Evolutionary conservation across 2,329 filamentous ascomycete species (phyloP), one percentile per base, ranked within the genome.

Genomic region (Colletotrichum acutatum): DNA sequence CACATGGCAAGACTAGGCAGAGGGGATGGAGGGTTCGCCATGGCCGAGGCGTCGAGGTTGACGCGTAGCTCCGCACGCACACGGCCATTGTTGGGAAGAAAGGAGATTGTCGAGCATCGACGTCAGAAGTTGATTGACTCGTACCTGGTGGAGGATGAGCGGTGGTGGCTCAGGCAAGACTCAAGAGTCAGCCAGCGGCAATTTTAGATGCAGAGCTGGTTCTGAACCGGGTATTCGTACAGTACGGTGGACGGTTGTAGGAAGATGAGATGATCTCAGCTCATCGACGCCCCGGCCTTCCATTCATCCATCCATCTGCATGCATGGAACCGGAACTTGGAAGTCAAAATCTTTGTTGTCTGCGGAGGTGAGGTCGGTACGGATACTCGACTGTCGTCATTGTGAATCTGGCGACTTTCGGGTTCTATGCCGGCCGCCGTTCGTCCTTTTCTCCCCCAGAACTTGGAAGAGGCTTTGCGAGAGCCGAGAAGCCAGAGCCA

Each of bases 41-140:
- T 66, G 62, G 59, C 58, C 68, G 68, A 74, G 68, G 57, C 62
- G 71, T 68, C 57, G 58, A 30, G 22, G 57, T 67, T 63, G 42
- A 74, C 58, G 62, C 42, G 57, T 72, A 67, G 57, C 22, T 57
- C 26, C 46, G 52, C 52, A 66, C 57, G 61, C 54, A 71, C 60
- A 66, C 49, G 42, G 49, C n/a, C 56, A 66, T 57, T 66, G 26
- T 63, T 62, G n/a, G 7, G 46, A 30, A 11, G 46, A 30, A 71
- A 37, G 54, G 67, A 66, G 30, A 63, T 72, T 64, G 34, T 72
- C 59, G 62, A 67, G 49, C 58, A 32, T 63, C 62, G 62, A 74
- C 71, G 71, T 73, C 66, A 73, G 66, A 70, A 66, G 49, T 70
- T 66, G 66, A 66, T 73, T 73, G 71, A 73, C 71, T 73, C 71